These are phyloP conservation scores for Gomphus bonarii DNA, from an alignment of 1,284 basidiomycete genomes.

Conservation along the genomic window DNA sequence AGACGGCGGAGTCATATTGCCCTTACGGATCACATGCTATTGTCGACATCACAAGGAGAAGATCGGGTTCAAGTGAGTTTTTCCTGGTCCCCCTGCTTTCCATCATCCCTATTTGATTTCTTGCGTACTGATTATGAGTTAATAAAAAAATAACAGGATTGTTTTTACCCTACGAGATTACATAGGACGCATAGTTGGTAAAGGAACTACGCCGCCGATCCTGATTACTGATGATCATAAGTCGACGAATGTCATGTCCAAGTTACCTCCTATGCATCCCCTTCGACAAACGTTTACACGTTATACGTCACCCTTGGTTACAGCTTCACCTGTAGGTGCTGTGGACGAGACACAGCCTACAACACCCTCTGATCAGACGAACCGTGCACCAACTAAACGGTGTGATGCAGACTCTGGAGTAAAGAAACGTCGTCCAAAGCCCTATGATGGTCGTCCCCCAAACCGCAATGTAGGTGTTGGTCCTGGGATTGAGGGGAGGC, in stretches of 20 bases:
- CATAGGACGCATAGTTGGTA: conserved; percentile 73
- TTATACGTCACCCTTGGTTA: background rate
- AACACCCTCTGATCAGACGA: background rate
- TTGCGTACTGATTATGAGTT: background rate
- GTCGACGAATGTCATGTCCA: conserved; percentile 35
- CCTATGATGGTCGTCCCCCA: conserved; percentile 9
- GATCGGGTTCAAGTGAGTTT: conserved; percentile 64
- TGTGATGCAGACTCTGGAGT: background rate
- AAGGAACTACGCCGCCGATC: conserved; percentile 81
- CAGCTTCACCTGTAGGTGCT: background rate
- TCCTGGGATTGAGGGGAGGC: conserved; percentile 8
- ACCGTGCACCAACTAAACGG: conserved; percentile 2
- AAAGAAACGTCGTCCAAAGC: conserved; percentile 10
- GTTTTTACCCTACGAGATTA: conserved; percentile 84
- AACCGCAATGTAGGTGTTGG: conserved; percentile 1
- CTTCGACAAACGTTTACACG: background rate
- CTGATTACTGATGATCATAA: conserved; percentile 99
- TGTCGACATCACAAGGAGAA: conserved; percentile 99
- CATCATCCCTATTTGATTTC: background rate
- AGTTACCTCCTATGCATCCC: conserved; percentile 10
- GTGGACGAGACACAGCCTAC: background rate
- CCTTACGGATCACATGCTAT: conserved; percentile 96
- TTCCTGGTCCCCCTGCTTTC: background rate
- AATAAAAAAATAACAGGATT: conserved; percentile 37
- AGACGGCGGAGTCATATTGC: conserved; percentile 79